Evolutionary conservation across 805 yeast genomes (phyloP).

Genomic region (Metschnikowia matae): DNA sequence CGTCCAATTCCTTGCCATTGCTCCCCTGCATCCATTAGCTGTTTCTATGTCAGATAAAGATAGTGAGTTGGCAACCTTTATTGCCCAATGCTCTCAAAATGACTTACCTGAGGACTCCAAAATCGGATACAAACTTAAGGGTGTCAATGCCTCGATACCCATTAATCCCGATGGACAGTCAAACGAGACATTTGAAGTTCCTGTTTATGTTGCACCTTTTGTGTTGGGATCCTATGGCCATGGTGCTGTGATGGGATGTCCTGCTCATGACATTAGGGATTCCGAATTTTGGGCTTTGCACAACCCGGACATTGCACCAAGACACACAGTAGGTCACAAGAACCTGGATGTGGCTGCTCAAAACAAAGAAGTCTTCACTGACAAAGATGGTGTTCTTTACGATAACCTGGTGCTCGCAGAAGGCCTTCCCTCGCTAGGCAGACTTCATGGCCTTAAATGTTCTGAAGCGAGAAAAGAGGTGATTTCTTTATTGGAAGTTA

Average conservation of each 20-base stretch:
- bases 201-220: slow-evolving; percentile 87
- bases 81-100: slow-evolving; percentile 48
- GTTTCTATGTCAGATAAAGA: slow-evolving; percentile 35
- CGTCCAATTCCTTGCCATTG: slow-evolving; percentile 77
- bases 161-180: slow-evolving; percentile 33
- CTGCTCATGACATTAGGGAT: slow-evolving; percentile 89
- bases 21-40: slow-evolving; percentile 66
- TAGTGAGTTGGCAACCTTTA: slow-evolving; percentile 41
- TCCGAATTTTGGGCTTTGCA: slow-evolving; percentile 72
- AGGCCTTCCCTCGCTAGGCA: slow-evolving; percentile 29
- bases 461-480: slow-evolving; percentile 51
- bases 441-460: slow-evolving; percentile 46
- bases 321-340: slow-evolving; percentile 45
- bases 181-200: slow-evolving; percentile 37
- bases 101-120: slow-evolving; percentile 26
- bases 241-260: slow-evolving; percentile 98
- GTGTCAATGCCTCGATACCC: slow-evolving; percentile 55
- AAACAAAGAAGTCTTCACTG: slow-evolving; percentile 43
- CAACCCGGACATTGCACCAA: slow-evolving; percentile 41
- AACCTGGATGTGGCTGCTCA: slow-evolving; percentile 12
- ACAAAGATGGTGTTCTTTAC: slow-evolving; percentile 38
- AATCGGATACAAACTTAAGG: slow-evolving; percentile 53
- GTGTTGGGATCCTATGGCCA: slow-evolving; percentile 80
- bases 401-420: slow-evolving; percentile 23
- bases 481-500: slow-evolving; percentile 34